These are phyloP conservation scores for Eremochloa ophiuroides DNA, from an alignment of 176 grass and related monocot species.

Conservation along the genomic window DNA sequence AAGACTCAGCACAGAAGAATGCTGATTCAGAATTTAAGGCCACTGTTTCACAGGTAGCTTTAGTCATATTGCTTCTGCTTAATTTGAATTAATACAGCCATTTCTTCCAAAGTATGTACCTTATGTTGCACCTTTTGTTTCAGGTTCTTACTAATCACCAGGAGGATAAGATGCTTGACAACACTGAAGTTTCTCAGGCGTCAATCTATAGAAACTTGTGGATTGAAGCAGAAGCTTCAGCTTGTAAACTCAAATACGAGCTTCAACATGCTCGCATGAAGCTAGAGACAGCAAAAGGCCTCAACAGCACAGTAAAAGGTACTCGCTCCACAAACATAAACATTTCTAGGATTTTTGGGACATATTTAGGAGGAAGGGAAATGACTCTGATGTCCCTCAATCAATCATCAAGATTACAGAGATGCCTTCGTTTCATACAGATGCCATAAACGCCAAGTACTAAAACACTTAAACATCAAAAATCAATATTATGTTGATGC, in stretches of 20 bases:
- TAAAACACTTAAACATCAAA: neutral
- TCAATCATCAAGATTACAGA: neutral
- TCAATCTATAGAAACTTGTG: constrained; percentile 68
- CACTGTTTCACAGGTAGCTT: constrained; percentile 51
- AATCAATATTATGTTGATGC: neutral
- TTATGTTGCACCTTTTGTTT: constrained; percentile 1
- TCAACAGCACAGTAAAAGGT: constrained; percentile 20
- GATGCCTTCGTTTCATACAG: neutral
- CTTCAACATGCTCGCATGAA: constrained; percentile 51
- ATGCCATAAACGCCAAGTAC: neutral
- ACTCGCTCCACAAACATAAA: neutral
- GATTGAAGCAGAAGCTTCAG: constrained; percentile 75
- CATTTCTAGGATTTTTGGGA: neutral
- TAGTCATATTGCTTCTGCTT: neutral
- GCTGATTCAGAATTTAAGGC: constrained; percentile 43
- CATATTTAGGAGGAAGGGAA: neutral
- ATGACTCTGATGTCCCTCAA: neutral
- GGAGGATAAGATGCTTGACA: constrained; percentile 35
- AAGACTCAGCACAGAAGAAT: constrained; percentile 16
- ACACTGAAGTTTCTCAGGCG: constrained; percentile 38
- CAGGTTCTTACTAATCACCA: constrained; percentile 50
- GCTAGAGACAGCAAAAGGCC: constrained; percentile 25
- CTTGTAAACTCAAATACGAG: constrained; percentile 77
- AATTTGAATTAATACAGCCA: neutral
- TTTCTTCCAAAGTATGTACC: neutral